Base-by-base conservation (phyloP, 225 moss, liverwort and hornwort species). In the Ulota crispa region DNA sequence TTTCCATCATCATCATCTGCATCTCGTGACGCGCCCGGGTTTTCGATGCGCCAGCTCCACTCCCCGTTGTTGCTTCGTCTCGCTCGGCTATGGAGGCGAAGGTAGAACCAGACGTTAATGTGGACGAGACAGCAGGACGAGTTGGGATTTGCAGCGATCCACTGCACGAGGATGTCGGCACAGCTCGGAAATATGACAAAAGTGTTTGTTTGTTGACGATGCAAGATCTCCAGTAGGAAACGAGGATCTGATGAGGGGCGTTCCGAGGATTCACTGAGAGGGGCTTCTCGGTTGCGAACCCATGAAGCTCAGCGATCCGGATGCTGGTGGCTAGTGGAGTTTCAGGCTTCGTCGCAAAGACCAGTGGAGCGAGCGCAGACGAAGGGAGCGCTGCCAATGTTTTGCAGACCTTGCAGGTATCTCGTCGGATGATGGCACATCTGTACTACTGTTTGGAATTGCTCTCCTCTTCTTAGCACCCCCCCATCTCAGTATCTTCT, bases 401-500 rank as follows among this genome's bases (percentile, higher is more conserved):
- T 78, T 41, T 5, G 79, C 16, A 56, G 57, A 26, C 21, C 28
- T 72, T 24, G 78, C 82, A 85, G 82, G 87, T 85, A 85, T 62
- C 64, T 37, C 6, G 43, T 34, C 37, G 43, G 59, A 18, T 68
- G 59, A 18, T 68, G 30, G 28, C 37, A 2, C 34, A 43, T 62
- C 14, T 54, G 12, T 67, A 56, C 9, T n/a, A 24, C 39, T 80
- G 31, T n/a, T 77, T 63, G 27, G 27, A 59, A 66, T 66, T 42
- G 21, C 63, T 73, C 20, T 34, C 68, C 47, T 30, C 37, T 14
- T 30, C 26, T 64, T 16, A 4, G n/a, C n/a, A n/a, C n/a, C n/a
- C 8, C 20, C 24, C 21, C 36, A 37, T 59, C 75, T 62, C 32
- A 45, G 32, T 19, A 26, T 2, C 41, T 53, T 26, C 4, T 69